Evolutionary conservation across 257 asterid genomes (phyloP).

Genomic region (Echium plantagineum): DNA sequence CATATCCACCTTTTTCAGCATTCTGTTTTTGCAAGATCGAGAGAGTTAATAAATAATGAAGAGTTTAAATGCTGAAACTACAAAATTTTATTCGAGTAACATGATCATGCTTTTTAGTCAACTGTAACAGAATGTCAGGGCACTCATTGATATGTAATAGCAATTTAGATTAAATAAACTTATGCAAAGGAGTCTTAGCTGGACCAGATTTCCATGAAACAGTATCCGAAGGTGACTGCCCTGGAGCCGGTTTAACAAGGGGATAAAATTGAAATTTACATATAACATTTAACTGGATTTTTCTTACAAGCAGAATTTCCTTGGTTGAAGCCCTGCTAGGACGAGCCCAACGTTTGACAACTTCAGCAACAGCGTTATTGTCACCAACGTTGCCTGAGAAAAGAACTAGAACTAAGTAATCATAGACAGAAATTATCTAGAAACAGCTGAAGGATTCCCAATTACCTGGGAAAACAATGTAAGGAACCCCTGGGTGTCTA

Average conservation of each 20-base stretch:
- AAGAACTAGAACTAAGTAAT: conserved; percentile 10
- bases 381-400: conserved; percentile 93
- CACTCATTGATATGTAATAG: too few relatives aligned
- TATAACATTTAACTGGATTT: conserved; percentile 2
- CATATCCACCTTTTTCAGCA: conserved; percentile 86
- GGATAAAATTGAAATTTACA: conserved; percentile 19
- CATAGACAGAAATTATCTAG: conserved; percentile 1
- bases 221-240: too few relatives aligned
- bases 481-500: conserved; percentile 87
- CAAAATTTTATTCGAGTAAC: too few relatives aligned
- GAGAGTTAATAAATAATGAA: too few relatives aligned
- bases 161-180: too few relatives aligned
- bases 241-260: too few relatives aligned
- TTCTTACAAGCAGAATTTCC: conserved; percentile 72
- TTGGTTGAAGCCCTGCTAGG: conserved; percentile 65
- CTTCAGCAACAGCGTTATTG: conserved; percentile 75
- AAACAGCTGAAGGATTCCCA: background rate
- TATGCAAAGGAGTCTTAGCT: too few relatives aligned
- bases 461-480: conserved; percentile 93
- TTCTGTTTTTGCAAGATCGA: conserved; percentile 30
- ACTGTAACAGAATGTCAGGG: too few relatives aligned
- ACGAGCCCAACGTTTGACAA: conserved; percentile 65
- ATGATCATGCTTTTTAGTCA: too few relatives aligned
- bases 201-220: too few relatives aligned
- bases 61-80: too few relatives aligned